phyloP scores from a whole-genome alignment of 1,284 basidiomycete species.

The Lentinula novae-zelandiae region DNA sequence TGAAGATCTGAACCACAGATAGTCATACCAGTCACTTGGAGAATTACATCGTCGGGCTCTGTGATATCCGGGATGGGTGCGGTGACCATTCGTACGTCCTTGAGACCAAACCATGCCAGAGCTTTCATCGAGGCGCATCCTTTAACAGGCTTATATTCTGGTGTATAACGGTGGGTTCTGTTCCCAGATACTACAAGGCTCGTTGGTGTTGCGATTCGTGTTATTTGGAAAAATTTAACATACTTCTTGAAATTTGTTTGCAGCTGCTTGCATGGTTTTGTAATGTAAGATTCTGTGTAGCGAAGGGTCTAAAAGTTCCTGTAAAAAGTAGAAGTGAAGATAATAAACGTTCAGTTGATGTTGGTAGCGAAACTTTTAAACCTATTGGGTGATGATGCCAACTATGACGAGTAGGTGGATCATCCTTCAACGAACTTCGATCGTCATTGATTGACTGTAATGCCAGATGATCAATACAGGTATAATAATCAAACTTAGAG shows the following conservation, averaged over 20 bases:
- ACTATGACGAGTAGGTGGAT: too few relatives aligned
- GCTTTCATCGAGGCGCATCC: slow-evolving; percentile 64
- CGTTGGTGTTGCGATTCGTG: background rate
- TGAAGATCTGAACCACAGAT: slow-evolving; percentile 72
- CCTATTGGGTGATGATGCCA: too few relatives aligned
- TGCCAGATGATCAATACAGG: too few relatives aligned
- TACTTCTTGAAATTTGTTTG: slow-evolving; percentile 35
- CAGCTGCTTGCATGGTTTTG: slow-evolving; percentile 32
- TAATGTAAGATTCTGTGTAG: too few relatives aligned
- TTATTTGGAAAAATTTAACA: background rate
- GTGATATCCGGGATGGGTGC: slow-evolving; percentile 66
- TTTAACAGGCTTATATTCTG: slow-evolving; percentile 46
- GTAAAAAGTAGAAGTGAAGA: too few relatives aligned
- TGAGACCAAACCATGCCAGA: slow-evolving; percentile 64
- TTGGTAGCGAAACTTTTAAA: too few relatives aligned
- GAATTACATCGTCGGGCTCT: slow-evolving; percentile 62
- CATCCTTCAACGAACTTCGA: too few relatives aligned
- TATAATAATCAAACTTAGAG: too few relatives aligned
- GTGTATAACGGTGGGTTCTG: slow-evolving; percentile 37
- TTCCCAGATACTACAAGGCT: slow-evolving; percentile 33
- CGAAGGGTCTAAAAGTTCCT: too few relatives aligned
- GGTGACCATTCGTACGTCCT: slow-evolving; percentile 54
- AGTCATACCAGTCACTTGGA: slow-evolving; percentile 68
- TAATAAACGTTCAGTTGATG: too few relatives aligned
- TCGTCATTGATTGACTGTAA: too few relatives aligned